Evolutionary conservation across 257 asterid genomes (phyloP).

Genomic region (Nicotiana noctiflora): DNA sequence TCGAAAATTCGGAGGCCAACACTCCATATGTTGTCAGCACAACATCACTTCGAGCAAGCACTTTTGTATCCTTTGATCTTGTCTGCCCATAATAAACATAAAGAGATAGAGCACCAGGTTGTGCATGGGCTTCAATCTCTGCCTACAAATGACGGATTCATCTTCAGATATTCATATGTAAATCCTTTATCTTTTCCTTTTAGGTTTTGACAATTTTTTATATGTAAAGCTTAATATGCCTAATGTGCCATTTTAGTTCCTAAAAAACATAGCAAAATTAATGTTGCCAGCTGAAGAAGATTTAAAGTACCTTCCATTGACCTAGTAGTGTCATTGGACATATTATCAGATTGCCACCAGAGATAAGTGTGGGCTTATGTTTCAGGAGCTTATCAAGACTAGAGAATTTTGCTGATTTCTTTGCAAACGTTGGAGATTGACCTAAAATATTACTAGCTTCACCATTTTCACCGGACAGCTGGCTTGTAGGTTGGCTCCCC

Average conservation of each 20-base stretch:
- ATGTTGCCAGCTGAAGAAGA: not conserved
- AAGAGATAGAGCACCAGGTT: conserved; percentile 65
- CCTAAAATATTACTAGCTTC: conserved; percentile 36
- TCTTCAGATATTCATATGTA: conserved; percentile 18
- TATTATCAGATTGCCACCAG: conserved; percentile 86
- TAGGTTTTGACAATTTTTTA: not conserved
- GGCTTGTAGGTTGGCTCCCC: conserved; percentile 37
- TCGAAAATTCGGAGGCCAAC: conserved; percentile 75
- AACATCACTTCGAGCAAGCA: conserved; percentile 73
- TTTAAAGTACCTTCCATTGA: conserved; percentile 85
- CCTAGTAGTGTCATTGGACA: conserved; percentile 95
- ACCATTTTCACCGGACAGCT: conserved; percentile 29
- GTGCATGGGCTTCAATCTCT: conserved; percentile 86
- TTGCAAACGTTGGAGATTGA: conserved; percentile 42
- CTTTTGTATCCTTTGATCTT: conserved; percentile 74
- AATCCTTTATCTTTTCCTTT: not conserved
- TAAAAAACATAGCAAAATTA: not conserved
- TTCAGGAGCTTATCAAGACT: conserved; percentile 64
- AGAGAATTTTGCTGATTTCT: conserved; percentile 40
- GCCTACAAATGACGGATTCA: conserved; percentile 35
- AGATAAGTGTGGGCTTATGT: conserved; percentile 36
- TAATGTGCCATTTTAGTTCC: conserved; percentile 12
- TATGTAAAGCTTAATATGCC: conserved; percentile 1
- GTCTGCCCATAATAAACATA: conserved; percentile 90
- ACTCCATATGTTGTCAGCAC: conserved; percentile 94